Percentiles rank a stretch among this genome's conserved stretches.
These are phyloP conservation scores for Ceratocystis variospora DNA, from an alignment of 2,329 filamentous ascomycete genomes.

Conservation along the genomic window DNA sequence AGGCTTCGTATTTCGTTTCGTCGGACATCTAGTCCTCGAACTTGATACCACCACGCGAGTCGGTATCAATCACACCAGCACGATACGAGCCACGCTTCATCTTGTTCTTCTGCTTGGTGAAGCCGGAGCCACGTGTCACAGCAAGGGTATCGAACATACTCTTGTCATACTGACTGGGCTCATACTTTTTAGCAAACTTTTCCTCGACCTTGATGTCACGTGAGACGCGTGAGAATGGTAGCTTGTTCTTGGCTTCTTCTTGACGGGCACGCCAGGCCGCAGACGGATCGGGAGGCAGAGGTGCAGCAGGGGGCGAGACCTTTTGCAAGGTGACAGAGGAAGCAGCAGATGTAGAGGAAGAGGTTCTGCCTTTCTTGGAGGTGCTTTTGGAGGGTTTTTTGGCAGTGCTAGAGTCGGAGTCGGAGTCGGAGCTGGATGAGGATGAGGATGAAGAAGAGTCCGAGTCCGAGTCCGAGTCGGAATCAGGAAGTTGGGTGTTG, in stretches of 20 bases:
- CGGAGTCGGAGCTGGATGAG: slow-evolving; percentile 21
- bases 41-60: slow-evolving; percentile 73
- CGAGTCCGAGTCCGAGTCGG: no score
- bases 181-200: slow-evolving; percentile 66
- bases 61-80: slow-evolving; percentile 75
- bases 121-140: slow-evolving; percentile 86
- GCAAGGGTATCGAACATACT: slow-evolving; percentile 78
- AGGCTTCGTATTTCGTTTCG: no score
- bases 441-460: not conserved
- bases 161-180: slow-evolving; percentile 76
- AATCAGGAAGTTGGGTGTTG: no score
- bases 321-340: slow-evolving; percentile 38
- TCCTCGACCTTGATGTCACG: slow-evolving; percentile 54
- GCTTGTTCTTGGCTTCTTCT: slow-evolving; percentile 41
- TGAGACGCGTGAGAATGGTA: slow-evolving; percentile 65
- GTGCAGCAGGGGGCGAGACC: slow-evolving; percentile 37
- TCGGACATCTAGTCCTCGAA: slow-evolving; percentile 59
- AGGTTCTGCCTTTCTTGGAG: slow-evolving; percentile 28
- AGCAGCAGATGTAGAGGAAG: slow-evolving; percentile 33
- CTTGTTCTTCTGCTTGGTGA: slow-evolving; percentile 99
- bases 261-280: slow-evolving; percentile 27
- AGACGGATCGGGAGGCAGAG: slow-evolving; percentile 39
- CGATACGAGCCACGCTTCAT: slow-evolving; percentile 85
- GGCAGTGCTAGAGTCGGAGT: slow-evolving; percentile 18
- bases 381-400: slow-evolving; percentile 20